Evolutionary conservation across 768 basidiomycete genomes (phyloP).

Genomic region (Boletus bicolor): DNA sequence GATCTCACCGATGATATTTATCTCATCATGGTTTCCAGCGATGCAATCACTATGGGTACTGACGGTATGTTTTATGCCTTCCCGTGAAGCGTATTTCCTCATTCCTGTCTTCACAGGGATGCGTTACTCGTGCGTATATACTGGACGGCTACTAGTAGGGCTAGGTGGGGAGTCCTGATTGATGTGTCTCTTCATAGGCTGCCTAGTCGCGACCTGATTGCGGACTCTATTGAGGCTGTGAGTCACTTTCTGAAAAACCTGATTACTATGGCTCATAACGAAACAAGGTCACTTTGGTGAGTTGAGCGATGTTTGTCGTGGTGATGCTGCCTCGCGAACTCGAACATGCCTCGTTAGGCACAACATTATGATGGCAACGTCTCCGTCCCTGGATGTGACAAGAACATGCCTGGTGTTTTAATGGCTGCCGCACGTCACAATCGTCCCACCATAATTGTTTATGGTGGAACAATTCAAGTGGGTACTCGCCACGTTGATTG

Average conservation of each 20-base stretch:
- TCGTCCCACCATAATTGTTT: constrained; percentile 83
- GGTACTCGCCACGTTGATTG: constrained; percentile 79
- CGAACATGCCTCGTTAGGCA: constrained; percentile 43
- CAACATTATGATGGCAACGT: constrained; percentile 90
- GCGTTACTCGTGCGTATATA: constrained; percentile 71
- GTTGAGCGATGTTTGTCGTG: constrained; percentile 1
- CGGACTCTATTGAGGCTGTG: constrained; percentile 85
- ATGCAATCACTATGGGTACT: constrained; percentile 88
- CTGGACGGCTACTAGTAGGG: background rate
- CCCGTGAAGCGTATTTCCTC: background rate
- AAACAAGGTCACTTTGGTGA: constrained; percentile 54
- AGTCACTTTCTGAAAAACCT: constrained; percentile 13
- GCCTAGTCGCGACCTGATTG: constrained; percentile 85
- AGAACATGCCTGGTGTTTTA: constrained; percentile 89
- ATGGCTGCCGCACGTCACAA: constrained; percentile 87
- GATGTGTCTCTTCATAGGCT: constrained; percentile 43
- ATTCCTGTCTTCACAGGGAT: constrained; percentile 51
- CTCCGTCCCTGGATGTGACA: constrained; percentile 84
- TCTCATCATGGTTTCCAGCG: constrained; percentile 38
- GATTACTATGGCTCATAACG: constrained; percentile 6
- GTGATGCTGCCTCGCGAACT: background rate
- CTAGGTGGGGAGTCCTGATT: background rate
- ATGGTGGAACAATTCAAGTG: constrained; percentile 80
- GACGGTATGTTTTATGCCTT: constrained; percentile 51
- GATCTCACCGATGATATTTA: background rate